Percentiles rank a stretch among this genome's conserved stretches.
Evolutionary conservation across 805 yeast genomes (phyloP).

Genomic region (Barnettozyma vustinii): DNA sequence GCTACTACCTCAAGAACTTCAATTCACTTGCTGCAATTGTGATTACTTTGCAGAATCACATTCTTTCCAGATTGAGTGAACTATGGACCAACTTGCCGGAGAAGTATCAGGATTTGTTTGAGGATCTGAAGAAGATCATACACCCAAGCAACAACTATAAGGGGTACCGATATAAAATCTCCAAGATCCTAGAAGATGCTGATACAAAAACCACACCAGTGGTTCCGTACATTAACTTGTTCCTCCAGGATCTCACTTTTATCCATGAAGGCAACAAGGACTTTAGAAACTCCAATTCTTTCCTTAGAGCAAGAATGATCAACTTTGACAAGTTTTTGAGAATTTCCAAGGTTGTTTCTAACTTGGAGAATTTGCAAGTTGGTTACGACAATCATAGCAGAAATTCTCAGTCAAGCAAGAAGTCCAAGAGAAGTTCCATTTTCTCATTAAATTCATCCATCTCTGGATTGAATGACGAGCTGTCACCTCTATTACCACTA

Average conservation of each 20-base stretch:
- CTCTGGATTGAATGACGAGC: slow-evolving; percentile 17
- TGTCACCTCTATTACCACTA: slow-evolving; percentile 30
- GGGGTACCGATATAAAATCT: slow-evolving; percentile 60
- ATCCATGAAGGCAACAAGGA: slow-evolving; percentile 79
- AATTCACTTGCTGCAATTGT: slow-evolving; percentile 76
- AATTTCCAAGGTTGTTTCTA: slow-evolving; percentile 60
- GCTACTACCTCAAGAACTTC: slow-evolving; percentile 67
- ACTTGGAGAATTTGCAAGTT: slow-evolving; percentile 63
- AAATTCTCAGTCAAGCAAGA: slow-evolving; percentile 13
- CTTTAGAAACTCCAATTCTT: slow-evolving; percentile 51
- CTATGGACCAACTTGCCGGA: slow-evolving; percentile 55
- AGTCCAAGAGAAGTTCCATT: slow-evolving; percentile 22
- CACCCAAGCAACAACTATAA: slow-evolving; percentile 72
- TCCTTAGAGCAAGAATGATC: slow-evolving; percentile 45
- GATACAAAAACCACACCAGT: slow-evolving; percentile 46
- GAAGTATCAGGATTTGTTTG: slow-evolving; percentile 57
- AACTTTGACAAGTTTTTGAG: slow-evolving; percentile 71
- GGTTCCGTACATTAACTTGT: slow-evolving; percentile 72
- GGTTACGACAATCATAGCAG: slow-evolving; percentile 34
- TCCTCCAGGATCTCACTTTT: slow-evolving; percentile 74
- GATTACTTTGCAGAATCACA: slow-evolving; percentile 69
- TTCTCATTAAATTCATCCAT: slow-evolving; percentile 21
- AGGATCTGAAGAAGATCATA: slow-evolving; percentile 59
- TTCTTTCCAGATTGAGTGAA: slow-evolving; percentile 54
- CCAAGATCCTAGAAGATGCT: slow-evolving; percentile 43